Percentiles rank a stretch among this genome's conserved stretches.
These are phyloP conservation scores for Dacryopinax primogenitus DNA, from an alignment of 768 basidiomycete species.

Conservation along the genomic window DNA sequence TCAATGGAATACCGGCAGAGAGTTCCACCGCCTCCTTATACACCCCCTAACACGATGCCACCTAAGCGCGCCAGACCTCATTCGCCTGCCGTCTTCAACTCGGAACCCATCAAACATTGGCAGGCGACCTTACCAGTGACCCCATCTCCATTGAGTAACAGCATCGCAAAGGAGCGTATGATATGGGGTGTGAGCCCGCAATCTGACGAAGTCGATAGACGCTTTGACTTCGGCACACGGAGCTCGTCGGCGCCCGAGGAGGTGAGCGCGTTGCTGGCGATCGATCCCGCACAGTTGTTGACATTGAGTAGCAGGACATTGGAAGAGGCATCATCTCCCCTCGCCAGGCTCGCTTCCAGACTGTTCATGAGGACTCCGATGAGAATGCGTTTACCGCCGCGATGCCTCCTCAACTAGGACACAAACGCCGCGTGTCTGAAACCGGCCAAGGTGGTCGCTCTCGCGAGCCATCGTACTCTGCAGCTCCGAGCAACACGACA, in stretches of 20 bases:
- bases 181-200: neutral
- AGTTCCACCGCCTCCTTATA: neutral
- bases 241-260: neutral
- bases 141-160: neutral
- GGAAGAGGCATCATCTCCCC: neutral
- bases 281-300: neutral
- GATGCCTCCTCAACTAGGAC: neutral
- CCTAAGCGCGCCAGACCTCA: neutral
- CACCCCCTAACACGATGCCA: neutral
- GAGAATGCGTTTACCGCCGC: neutral
- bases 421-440: neutral
- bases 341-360: neutral
- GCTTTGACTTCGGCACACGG: neutral
- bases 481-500: neutral
- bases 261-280: neutral
- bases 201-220: neutral
- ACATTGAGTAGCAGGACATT: neutral
- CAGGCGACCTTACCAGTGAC: neutral
- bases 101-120: neutral
- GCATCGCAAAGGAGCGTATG: neutral
- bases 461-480: neutral
- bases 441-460: constrained; percentile 2
- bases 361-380: neutral
- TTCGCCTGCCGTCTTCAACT: neutral
- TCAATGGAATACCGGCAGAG: neutral